Percentiles rank a stretch among this genome's conserved stretches.
Evolutionary conservation across 2,329 filamentous ascomycete species (phyloP).

Genomic region (Phialophora tarda): DNA sequence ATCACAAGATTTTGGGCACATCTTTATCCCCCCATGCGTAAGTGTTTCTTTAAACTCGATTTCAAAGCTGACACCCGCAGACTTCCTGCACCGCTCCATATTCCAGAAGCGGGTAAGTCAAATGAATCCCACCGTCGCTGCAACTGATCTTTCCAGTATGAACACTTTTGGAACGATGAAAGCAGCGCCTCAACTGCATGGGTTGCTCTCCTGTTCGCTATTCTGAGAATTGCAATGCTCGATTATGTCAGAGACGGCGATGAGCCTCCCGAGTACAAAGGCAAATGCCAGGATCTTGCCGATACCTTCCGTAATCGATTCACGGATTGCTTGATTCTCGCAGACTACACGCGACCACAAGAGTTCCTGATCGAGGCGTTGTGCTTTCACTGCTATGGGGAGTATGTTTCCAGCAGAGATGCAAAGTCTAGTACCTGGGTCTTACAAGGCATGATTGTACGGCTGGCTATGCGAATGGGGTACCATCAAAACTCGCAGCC

Average conservation of each 20-base stretch:
- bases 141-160: constrained; percentile 29
- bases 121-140: too few species aligned
- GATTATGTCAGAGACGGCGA: constrained; percentile 27
- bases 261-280: constrained; percentile 25
- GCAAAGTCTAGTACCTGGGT: constrained; percentile 39
- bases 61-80: constrained; percentile 42
- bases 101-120: constrained; percentile 65
- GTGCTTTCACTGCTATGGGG: constrained; percentile 38
- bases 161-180: constrained; percentile 25
- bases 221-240: constrained; percentile 27
- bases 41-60: not conserved
- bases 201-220: constrained; percentile 24
- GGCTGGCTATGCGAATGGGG: constrained; percentile 42
- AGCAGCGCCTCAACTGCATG: constrained; percentile 16
- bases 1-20: constrained; percentile 90
- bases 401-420: constrained; percentile 40
- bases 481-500: constrained; percentile 42
- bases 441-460: constrained; percentile 39
- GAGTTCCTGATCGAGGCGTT: constrained; percentile 38
- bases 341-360: constrained; percentile 39
- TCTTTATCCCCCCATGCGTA: constrained; percentile 63
- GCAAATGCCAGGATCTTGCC: constrained; percentile 28
- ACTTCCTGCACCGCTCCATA: constrained; percentile 78
- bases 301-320: constrained; percentile 22
- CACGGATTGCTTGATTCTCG: constrained; percentile 39